Evolutionary conservation across 2,329 filamentous ascomycete genomes (phyloP), one percentile per base, ranked within the genome.

Genomic region (Neopestalotiopsis clavispora): DNA sequence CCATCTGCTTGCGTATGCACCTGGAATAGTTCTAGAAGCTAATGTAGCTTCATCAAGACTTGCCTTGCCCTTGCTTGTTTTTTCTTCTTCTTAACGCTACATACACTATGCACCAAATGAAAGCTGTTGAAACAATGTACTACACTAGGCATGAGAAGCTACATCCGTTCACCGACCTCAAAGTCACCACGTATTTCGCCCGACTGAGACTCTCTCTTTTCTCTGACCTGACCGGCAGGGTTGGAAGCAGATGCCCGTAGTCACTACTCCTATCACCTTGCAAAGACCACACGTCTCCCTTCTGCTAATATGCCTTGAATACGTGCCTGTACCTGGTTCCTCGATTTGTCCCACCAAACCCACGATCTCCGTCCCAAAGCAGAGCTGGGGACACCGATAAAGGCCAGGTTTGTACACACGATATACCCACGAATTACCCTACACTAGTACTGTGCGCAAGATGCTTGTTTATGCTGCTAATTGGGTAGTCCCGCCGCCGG

Each of bases 21-120:
- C 40, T 40, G 28, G 59, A 62, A 34, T 30, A 13, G n/a, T 62
- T 62, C 59, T 62, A 62, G 59, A 62, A 62, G 30, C 57, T 40
- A 38, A 7, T 20, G n/a, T 28, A 28, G 42, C 13, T 14, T 49
- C 13, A 49, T 52, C 45, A 20, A 52, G 45, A 17, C 45, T 28
- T 28, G 23, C 23, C 23, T 28, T 52, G 45, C 45, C 45, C 14
- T 52, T 52, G 45, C 14, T 20, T 23, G 23, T 28, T 4, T 28
- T 28, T 28, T 28, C 3, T 28, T 28, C 23, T 28, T 10, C 34
- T 38, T 38, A 7, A 38, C 10, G 34, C 34, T 38, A 38, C 34
- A 38, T 10, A 38, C 10, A 10, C 34, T 38, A 38, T 10, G 10
- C 34, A 38, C 34, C 34, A 38, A 38, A 38, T 38, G 10, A 38